Percentiles rank a stretch among this genome's conserved stretches.
Evolutionary conservation across 1,284 basidiomycete genomes (phyloP).

Genomic region (Pseudozyma flocculosa): DNA sequence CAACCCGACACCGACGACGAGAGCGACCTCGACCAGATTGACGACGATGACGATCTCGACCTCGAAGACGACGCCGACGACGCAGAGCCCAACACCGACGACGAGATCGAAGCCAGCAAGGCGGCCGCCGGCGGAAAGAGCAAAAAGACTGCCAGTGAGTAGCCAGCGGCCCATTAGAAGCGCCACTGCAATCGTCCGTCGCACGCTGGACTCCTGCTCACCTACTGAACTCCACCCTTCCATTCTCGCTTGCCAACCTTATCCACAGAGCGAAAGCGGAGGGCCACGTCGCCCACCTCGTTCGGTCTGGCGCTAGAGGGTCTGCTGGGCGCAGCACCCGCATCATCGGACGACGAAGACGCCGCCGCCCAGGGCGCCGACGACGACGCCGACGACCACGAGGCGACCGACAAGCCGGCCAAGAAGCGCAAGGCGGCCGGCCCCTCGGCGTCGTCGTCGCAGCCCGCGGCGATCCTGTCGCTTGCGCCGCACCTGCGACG

Average conservation of each 20-base stretch:
- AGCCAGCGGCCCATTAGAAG: no score
- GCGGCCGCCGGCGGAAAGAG: constrained; percentile 21
- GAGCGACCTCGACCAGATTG: constrained; percentile 9
- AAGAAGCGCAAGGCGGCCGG: constrained; percentile 9
- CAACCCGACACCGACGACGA: constrained; percentile 4
- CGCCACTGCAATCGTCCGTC: no score
- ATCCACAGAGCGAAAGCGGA: constrained; percentile 51
- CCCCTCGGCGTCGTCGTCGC: background rate
- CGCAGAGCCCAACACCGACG: constrained; percentile 40
- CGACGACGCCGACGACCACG: constrained; percentile 5
- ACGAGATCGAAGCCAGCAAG: constrained; percentile 45
- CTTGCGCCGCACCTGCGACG: constrained; percentile 51
- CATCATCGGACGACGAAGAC: constrained; percentile 13
- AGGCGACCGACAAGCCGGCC: background rate
- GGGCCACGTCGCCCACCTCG: constrained; percentile 49
- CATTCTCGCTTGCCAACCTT: no score
- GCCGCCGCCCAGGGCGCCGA: constrained; percentile 7
- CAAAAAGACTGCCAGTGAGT: constrained; percentile 48
- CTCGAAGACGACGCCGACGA: constrained; percentile 24
- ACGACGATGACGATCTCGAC: constrained; percentile 21
- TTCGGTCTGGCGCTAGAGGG: constrained; percentile 49
- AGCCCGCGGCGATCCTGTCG: constrained; percentile 44
- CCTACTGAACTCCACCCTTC: no score
- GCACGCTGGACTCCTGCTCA: no score
- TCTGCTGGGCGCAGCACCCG: constrained; percentile 37